Conservation (phyloP, 257 asterid species). For the Euphrasia confusa region DNA sequence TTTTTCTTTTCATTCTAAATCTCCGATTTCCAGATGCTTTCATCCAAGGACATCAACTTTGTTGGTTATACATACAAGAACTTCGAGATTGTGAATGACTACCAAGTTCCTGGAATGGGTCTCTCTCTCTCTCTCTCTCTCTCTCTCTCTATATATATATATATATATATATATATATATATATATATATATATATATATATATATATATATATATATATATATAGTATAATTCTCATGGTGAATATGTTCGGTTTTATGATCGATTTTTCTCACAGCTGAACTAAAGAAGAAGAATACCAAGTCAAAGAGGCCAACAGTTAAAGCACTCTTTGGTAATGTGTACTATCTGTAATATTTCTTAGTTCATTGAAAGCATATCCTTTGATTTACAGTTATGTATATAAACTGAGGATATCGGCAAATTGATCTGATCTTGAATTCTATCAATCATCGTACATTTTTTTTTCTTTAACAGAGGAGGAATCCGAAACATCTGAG, state of each 20-base stretch:
- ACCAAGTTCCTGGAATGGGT: conserved; percentile 97
- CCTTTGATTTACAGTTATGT: background rate
- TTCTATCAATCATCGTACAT: conserved; percentile 18
- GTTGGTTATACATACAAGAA: conserved; percentile 98
- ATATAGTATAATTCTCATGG: background rate
- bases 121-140: conserved; percentile 28
- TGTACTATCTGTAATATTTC: conserved; percentile 4
- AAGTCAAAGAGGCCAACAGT: conserved; percentile 79
- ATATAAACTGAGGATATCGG: background rate
- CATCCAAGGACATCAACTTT: conserved; percentile 92
- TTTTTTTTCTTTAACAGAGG: conserved; percentile 46
- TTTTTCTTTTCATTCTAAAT: background rate
- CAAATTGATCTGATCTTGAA: background rate
- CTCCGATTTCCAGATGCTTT: conserved; percentile 64
- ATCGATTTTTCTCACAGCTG: conserved; percentile 48
- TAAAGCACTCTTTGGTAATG: conserved; percentile 84
- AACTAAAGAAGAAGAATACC: conserved; percentile 77
- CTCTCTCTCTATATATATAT: conserved; percentile 23
- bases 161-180: too few species aligned
- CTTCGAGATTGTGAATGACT: conserved; percentile 91
- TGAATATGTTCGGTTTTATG: conserved; percentile 18
- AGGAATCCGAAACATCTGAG: conserved; percentile 67
- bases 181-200: background rate
- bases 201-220: background rate
- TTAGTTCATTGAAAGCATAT: background rate